A percentile compares a stretch with the other conserved stretches of the same genome.
Evolutionary conservation across 139 green algal genomes (phyloP).

Genomic region (Tetraselmis chui): DNA sequence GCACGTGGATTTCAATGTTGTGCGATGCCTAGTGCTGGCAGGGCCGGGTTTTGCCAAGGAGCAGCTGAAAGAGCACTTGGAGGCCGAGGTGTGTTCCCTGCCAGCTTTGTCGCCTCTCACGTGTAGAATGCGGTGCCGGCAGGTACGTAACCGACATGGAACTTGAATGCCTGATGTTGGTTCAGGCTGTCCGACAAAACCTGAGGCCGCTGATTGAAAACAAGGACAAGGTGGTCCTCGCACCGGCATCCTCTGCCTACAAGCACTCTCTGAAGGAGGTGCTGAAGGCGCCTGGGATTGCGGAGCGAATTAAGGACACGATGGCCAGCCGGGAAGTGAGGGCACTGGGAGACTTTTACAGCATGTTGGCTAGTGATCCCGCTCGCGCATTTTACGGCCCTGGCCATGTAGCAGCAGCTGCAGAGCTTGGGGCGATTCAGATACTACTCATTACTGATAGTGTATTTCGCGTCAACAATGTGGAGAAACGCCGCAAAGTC

Average conservation of each 20-base stretch:
- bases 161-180: too few species aligned
- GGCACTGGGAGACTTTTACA: slow-evolving; percentile 69
- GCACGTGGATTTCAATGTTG: slow-evolving; percentile 80
- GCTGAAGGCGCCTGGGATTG: slow-evolving; percentile 38
- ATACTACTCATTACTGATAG: slow-evolving; percentile 51
- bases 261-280: slow-evolving; percentile 85
- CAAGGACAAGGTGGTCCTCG: slow-evolving; percentile 65
- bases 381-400: slow-evolving; percentile 88
- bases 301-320: slow-evolving; percentile 66
- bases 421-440: slow-evolving; percentile 73
- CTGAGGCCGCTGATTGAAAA: slow-evolving; percentile 63
- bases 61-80: slow-evolving; percentile 68
- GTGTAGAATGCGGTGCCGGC: too few species aligned
- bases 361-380: slow-evolving; percentile 68
- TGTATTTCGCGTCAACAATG: too few species aligned
- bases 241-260: slow-evolving; percentile 75
- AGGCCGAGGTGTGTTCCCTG: slow-evolving; percentile 61
- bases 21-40: slow-evolving; percentile 91
- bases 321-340: slow-evolving; percentile 74
- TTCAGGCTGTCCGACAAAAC: too few species aligned
- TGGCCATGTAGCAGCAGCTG: slow-evolving; percentile 59
- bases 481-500: too few species aligned
- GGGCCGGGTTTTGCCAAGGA: slow-evolving; percentile 95
- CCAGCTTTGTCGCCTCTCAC: too few species aligned
- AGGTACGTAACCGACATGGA: too few species aligned